phyloP scores from a whole-genome alignment of 805 yeast genomes.

The Candida chilensis region DNA sequence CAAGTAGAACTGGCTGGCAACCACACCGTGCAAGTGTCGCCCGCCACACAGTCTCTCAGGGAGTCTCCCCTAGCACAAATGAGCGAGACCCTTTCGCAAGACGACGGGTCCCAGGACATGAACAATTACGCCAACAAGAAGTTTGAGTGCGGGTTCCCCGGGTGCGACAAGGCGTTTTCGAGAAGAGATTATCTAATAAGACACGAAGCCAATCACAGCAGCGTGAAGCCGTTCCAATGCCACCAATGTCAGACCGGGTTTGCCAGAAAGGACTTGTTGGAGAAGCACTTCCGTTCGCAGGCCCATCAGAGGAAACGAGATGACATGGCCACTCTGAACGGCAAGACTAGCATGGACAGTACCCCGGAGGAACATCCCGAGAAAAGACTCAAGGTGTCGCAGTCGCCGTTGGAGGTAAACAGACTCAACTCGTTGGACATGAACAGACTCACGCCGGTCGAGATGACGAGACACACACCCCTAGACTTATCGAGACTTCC shows the following conservation, averaged over 20 bases:
- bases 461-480: too few species aligned
- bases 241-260: conserved; percentile 12
- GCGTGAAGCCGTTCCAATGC: conserved; percentile 15
- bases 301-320: conserved; percentile 5
- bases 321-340: neutral
- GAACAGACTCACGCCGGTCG: too few species aligned
- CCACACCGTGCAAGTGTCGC: too few species aligned
- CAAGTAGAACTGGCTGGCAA: too few species aligned
- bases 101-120: too few species aligned
- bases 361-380: too few species aligned
- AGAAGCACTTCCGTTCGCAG: conserved; percentile 15
- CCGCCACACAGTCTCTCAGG: too few species aligned
- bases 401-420: too few species aligned
- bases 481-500: too few species aligned
- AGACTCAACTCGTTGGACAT: neutral
- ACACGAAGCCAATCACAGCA: conserved; percentile 18
- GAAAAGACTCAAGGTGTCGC: neutral
- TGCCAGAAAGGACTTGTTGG: conserved; percentile 19
- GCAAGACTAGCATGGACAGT: conserved; percentile 1
- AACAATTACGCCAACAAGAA: too few species aligned
- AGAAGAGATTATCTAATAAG: conserved; percentile 22
- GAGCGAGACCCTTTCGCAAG: too few species aligned
- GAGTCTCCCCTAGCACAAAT: too few species aligned
- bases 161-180: conserved; percentile 9
- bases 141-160: conserved; percentile 3